Percentiles rank a stretch among this genome's conserved stretches.
These are phyloP conservation scores for Verticillium zaregamsianum DNA, from an alignment of 2,329 filamentous ascomycete genomes.

Conservation along the genomic window DNA sequence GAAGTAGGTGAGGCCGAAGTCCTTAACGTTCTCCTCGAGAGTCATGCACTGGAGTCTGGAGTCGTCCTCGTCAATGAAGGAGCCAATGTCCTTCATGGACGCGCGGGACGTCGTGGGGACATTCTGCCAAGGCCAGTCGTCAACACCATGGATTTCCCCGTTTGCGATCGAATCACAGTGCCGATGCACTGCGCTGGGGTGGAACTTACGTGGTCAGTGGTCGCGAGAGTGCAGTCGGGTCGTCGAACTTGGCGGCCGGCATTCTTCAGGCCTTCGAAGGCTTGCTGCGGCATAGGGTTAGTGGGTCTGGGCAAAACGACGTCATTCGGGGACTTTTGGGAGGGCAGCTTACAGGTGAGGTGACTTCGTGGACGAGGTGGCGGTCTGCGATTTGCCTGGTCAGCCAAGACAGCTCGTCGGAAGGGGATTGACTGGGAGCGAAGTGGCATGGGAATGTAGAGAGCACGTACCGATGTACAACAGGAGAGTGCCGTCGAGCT, in stretches of 20 bases:
- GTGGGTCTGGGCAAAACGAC: slow-evolving; percentile 3
- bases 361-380: slow-evolving; percentile 97
- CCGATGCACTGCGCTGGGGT: background rate
- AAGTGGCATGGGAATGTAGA: background rate
- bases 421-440: background rate
- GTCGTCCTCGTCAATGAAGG: slow-evolving; percentile 93
- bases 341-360: slow-evolving; percentile 68
- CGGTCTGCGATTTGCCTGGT: slow-evolving; percentile 56
- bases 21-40: slow-evolving; percentile 94
- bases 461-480: slow-evolving; percentile 78
- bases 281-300: slow-evolving; percentile 60
- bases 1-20: slow-evolving; percentile 95
- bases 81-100: slow-evolving; percentile 86
- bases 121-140: slow-evolving; percentile 58
- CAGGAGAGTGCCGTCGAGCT: slow-evolving; percentile 86
- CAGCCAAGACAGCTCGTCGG: background rate
- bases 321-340: slow-evolving; percentile 13
- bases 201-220: slow-evolving; percentile 83
- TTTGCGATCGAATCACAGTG: background rate
- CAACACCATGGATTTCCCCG: background rate
- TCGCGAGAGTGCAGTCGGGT: slow-evolving; percentile 94
- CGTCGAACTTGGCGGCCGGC: slow-evolving; percentile 82
- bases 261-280: slow-evolving; percentile 92
- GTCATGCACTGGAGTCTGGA: slow-evolving; percentile 92
- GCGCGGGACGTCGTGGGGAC: slow-evolving; percentile 89